Evolutionary conservation across 306 rosid species (phyloP).

Genomic region (Casuarina equisetifolia): DNA sequence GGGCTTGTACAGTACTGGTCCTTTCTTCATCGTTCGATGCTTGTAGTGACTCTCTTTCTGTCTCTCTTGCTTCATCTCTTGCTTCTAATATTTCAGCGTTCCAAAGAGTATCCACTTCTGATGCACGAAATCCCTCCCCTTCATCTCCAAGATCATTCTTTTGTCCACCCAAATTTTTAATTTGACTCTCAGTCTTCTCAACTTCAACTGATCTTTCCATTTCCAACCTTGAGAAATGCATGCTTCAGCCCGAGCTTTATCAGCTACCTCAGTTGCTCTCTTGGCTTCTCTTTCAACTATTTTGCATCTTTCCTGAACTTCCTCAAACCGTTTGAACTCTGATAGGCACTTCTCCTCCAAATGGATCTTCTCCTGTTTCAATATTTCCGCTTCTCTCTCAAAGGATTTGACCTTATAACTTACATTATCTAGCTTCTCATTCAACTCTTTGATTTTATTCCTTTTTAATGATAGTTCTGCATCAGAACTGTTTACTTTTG

Average conservation of each 20-base stretch:
- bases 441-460: conserved; percentile 64
- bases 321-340: conserved; percentile 76
- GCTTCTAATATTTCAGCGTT: conserved; percentile 57
- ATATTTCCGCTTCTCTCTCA: conserved; percentile 64
- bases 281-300: conserved; percentile 76
- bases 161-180: conserved; percentile 66
- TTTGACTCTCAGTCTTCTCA: conserved; percentile 82
- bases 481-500: conserved; percentile 75
- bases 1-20: conserved; percentile 67
- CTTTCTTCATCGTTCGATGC: conserved; percentile 75
- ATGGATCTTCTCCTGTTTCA: conserved; percentile 77
- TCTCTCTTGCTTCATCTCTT: conserved; percentile 82
- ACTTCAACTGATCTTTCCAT: conserved; percentile 74
- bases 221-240: conserved; percentile 69
- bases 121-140: conserved; percentile 48
- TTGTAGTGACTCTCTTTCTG: conserved; percentile 70
- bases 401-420: conserved; percentile 68
- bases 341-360: conserved; percentile 69
- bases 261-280: conserved; percentile 71
- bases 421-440: conserved; percentile 55
- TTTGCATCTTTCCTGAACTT: conserved; percentile 74
- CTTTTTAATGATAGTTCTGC: conserved; percentile 58
- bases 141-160: conserved; percentile 53
- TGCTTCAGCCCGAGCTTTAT: conserved; percentile 70
- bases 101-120: conserved; percentile 63